Base-by-base conservation (phyloP, 768 basidiomycete genomes). In the Rhizopogon vesiculosus region DNA sequence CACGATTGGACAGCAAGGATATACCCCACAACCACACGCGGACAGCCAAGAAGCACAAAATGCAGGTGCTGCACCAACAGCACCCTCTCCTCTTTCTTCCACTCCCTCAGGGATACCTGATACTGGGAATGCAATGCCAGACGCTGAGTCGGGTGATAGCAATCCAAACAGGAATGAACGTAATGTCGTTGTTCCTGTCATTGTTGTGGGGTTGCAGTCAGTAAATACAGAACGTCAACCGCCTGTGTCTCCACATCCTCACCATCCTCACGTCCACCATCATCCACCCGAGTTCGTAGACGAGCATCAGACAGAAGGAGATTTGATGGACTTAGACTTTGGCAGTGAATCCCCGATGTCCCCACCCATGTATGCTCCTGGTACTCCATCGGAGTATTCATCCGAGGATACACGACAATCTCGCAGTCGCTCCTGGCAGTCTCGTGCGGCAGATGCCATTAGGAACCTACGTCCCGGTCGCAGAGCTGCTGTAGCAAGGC, bases 161-260 rank as follows among this genome's bases (percentile, higher is more conserved):
- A 40, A 18, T 41, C 53, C 55, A 45, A 66, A 66, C 59, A 56
- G 42, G 16, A 45, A 62, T 50, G 69, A 66, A 53, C 68, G 63
- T 49, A 76, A 77, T 59, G 71, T 83, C 19, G 86, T 91, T 38
- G 83, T 91, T 13, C 90, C 90, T 18, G 88, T 92, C 58, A 90
- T 92, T 57, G 84, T 92, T 53, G 89, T 92, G 28, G 90, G 90
- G 8, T 71, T 92, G 44, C 90, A 91, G 69, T 87, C 85, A 56
- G 87, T 91, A 33, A 79, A 81, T 63, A 69, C 77, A 61, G 76
- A 75, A 55, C 69, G 72, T 57, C 72, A 69, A 22, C 69, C 54
- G 53, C 66, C 66, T 53, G 59, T 59, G 28, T 49, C 45, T 25
- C 57, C 61, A 52, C 63, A 61, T 44, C 56, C 60, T 18, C 54